Base-by-base conservation (phyloP, 495 filamentous ascomycete species). In the Podospora fimiseda region DNA sequence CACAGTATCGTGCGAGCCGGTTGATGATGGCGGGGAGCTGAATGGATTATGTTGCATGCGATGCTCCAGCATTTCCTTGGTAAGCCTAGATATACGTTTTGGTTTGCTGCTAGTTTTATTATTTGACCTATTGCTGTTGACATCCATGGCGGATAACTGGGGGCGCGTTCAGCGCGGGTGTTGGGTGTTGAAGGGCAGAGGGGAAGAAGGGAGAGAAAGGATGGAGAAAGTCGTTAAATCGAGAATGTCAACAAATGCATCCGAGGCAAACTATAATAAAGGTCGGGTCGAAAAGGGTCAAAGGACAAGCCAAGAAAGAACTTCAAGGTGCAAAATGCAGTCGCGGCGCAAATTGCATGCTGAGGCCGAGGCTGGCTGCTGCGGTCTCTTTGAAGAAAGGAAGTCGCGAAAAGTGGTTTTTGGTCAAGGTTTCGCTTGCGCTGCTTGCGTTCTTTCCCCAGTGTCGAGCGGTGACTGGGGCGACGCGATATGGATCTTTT, bases 1-100 rank as follows among this genome's bases (percentile, higher is more conserved):
- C 55, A 76, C 67, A 24, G 73, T 75, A 63, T 73, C 74, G 64
- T 77, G 73, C 48, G 71, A 71, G 48, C 74, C 74, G 43, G 74
- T 78, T 27, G 74, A 76, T n/a, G 74, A 73, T 8, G 74, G 74
- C 14, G 74, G 74, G 14, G 72, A 74, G 55, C 70, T 73, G 55
- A 74, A 77, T 36, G 74, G 73, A 58, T 75, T 70, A 51, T 76
- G 55, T 21, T 62, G 51, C 23, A 65, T 58, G 23, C 66, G 59
- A 40, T 59, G 62, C 43, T 68, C 61, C 23, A 61, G 53, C 63
- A 68, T 68, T 48, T 68, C 66, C 53, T 66, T 66, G 30, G 53
- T 62, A 16, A 66, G 55, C 47, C 66, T 66, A 65, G 63, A 64
- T 16, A 68, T 65, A 65, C 64, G 66, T 50, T 62, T 62, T 18